Conservation (phyloP, 805 yeast species). For the Zygosaccharomyces kombuchaensis region DNA sequence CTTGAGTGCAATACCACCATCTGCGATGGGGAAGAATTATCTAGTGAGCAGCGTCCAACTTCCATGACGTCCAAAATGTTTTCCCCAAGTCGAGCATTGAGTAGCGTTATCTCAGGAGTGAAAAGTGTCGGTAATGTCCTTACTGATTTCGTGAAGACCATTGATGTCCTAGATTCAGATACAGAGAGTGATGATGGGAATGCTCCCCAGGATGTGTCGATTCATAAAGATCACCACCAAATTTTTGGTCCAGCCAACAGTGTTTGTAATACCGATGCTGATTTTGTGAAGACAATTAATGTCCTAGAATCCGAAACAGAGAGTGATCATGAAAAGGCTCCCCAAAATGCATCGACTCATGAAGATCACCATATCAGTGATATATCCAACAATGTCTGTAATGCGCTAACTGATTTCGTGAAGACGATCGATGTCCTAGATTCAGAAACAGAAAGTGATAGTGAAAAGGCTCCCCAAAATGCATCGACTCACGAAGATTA, state of each 20-base stretch:
- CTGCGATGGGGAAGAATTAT: not conserved
- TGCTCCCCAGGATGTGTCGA: not conserved
- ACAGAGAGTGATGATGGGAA: constrained; percentile 4
- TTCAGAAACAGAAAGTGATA: not conserved
- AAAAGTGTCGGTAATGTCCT: constrained; percentile 17
- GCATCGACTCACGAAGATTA: no score
- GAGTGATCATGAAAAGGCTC: not conserved
- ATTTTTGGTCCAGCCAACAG: not conserved
- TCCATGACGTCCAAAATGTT: constrained; percentile 6
- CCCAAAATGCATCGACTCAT: no score
- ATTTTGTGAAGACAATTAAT: not conserved
- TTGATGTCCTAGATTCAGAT: constrained; percentile 15
- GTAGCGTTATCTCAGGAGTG: constrained; percentile 13
- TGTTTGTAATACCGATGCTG: not conserved
- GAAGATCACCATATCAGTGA: no score
- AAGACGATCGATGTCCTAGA: not conserved
- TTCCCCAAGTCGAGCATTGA: constrained; percentile 15
- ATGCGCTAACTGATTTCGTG: not conserved
- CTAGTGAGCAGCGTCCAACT: not conserved
- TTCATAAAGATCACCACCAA: not conserved
- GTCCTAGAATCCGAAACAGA: not conserved
- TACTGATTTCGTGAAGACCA: constrained; percentile 13
- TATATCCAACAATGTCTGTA: not conserved
- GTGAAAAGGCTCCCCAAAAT: not conserved
- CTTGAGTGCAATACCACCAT: not conserved